Evolutionary conservation across 768 basidiomycete species (phyloP).

Genomic region (Auriculariales sp.): DNA sequence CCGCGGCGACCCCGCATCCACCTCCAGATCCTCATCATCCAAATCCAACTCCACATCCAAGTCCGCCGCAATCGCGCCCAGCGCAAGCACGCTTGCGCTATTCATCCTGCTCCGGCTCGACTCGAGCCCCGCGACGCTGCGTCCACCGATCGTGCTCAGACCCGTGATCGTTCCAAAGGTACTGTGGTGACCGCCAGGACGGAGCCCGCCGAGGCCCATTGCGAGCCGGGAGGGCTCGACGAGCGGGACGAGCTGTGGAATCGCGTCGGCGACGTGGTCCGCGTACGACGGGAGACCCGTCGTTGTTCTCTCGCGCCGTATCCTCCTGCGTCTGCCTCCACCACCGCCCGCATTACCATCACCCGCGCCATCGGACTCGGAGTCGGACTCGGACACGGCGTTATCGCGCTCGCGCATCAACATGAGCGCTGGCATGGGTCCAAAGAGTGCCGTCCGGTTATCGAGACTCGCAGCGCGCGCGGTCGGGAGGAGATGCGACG

Average conservation of each 20-base stretch:
- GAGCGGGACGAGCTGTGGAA: slow-evolving; percentile 40
- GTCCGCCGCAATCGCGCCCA: no score
- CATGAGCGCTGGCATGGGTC: slow-evolving; percentile 11
- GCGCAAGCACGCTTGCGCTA: background rate
- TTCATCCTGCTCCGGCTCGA: background rate
- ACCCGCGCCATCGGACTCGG: no score
- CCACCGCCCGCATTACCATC: no score
- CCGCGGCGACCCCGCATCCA: no score
- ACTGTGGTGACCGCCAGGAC: background rate
- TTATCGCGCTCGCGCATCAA: slow-evolving; percentile 27
- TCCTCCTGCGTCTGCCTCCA: no score
- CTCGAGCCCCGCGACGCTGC: no score
- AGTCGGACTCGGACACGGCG: slow-evolving; percentile 36
- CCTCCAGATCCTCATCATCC: no score
- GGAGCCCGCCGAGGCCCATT: no score
- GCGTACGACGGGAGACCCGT: slow-evolving; percentile 81
- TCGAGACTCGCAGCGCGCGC: slow-evolving; percentile 53
- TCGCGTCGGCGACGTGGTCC: slow-evolving; percentile 66
- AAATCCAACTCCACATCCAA: no score
- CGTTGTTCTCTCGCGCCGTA: no score
- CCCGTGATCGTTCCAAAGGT: background rate
- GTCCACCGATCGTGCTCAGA: background rate
- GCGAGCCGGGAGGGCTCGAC: no score
- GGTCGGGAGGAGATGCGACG: slow-evolving; percentile 57
- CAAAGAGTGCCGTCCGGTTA: slow-evolving; percentile 58